Base-by-base conservation (phyloP, 139 green algal genomes). In the Trebouxia sp. region DNA sequence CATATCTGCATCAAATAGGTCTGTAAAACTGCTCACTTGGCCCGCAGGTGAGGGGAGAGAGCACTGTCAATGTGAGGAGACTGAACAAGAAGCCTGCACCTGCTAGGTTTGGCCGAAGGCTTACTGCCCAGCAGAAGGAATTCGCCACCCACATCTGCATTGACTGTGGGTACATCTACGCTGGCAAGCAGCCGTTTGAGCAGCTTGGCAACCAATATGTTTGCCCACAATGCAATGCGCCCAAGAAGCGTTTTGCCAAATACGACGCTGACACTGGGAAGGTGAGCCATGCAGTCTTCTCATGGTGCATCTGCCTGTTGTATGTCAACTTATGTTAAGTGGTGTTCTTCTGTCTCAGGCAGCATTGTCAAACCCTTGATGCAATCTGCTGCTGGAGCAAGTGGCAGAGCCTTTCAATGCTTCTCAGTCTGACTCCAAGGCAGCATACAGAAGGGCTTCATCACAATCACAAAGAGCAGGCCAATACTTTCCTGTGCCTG, bases 141-240 rank as follows among this genome's bases (percentile, higher is more conserved):
- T 87, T 91, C 6, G 96, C 96, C 42, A 96, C 94, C 12, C 96
- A 99, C 91, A 97, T 99, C 75, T 99, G 96, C 87, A 87, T 96
- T 14, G 96, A 97, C 89, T 98, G 96, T 78, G 95, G 95, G 26
- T 98, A 92, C n/a, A 56, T 75, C 17, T 77, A 75, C 11, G 77
- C 66, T 77, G 83, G 55, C 82, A 90, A 48, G 78, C 92, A 53
- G 32, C 89, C 88, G 15, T 95, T 94, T 78, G 79, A 80, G 26
- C 78, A 92, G 81, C 80, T 92, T 66, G 58, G 69, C 53, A 76
- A 72, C 41, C 82, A 84, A 76, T 97, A 91, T 65, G 42, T 66
- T 39, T 97, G 94, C 92, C 92, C 93, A 26, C 94, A 97, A 87
- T 98, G 96, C 91, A 92, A 94, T 62, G 96, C 96, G 0, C 94